Base-by-base conservation (phyloP, 2,329 filamentous ascomycete species). In the Fusarium napiforme region DNA sequence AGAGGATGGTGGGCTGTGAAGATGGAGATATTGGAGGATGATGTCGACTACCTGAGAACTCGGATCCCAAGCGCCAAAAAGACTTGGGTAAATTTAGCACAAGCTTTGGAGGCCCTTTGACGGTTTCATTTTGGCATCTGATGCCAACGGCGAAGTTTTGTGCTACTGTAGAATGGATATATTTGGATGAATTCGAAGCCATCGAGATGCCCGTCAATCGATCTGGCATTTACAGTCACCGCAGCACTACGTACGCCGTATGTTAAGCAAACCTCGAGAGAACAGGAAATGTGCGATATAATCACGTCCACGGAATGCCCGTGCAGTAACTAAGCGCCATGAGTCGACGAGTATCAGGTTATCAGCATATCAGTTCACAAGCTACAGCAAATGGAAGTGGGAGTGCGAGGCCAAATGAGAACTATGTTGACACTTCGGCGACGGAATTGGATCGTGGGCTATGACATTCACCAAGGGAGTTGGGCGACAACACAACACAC, bases 1-100 rank as follows among this genome's bases (percentile, higher is more conserved):
- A 77, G 85, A 43, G 28, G 32, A 43, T 56, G 45, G 50, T 55
- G 50, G 50, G 34, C 50, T 55, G 34, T 39, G 50, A 55, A n/a
- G 26, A 55, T 42, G 34, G 50, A 55, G 34, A 55, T 40, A 40
- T 14, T 55, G 19, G 15, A 16, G 62, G 42, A 60, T 68, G 65
- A 40, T 63, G 23, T 39, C 32, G 64, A 49, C 12, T 36, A 52
- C 32, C n/a, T 52, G 49, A 36, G 49, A 21, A 52, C 32, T 5
- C 19, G 9, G 49, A 36, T 52, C n/a, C 2, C 32, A 36, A 21
- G 49, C 49, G 49, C 18, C 32, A 52, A 52, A 52, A 52, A 30
- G 7, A 55, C 10, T 26, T n/a, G 34, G 19, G 14, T 16, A 39
- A 12, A 53, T 18, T 28, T 12, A n/a, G 34, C 19, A n/a, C 3